Evolutionary conservation across 129 eudicot species (phyloP).

Genomic region (Centella asiatica): DNA sequence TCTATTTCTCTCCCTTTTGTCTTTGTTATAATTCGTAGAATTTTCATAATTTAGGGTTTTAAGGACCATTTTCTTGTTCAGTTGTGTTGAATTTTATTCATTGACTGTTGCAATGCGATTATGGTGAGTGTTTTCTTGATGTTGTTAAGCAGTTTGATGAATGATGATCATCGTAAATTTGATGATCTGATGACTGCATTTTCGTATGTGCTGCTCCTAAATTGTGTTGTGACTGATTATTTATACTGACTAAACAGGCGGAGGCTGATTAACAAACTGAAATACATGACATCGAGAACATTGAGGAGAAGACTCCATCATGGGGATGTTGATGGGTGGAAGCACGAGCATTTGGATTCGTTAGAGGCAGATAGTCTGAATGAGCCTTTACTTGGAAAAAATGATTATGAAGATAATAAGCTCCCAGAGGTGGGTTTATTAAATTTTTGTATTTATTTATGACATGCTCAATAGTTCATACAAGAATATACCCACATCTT

Average conservation of each 20-base stretch:
- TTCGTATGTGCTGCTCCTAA: no score
- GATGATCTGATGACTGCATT: no score
- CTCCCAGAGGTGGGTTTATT: slow-evolving; percentile 35
- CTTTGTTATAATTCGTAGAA: no score
- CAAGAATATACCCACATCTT: no score
- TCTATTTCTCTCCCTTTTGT: no score
- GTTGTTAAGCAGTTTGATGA: no score
- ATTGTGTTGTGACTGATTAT: background rate
- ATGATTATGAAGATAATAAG: slow-evolving; percentile 23
- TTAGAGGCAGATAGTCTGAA: slow-evolving; percentile 40
- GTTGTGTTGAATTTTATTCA: no score
- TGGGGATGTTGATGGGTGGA: slow-evolving; percentile 74
- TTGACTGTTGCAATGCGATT: no score
- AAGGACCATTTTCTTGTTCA: no score
- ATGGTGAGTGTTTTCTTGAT: no score
- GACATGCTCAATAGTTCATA: background rate
- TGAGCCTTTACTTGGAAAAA: slow-evolving; percentile 67
- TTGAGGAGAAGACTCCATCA: slow-evolving; percentile 84
- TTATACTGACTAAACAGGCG: background rate
- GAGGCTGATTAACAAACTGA: slow-evolving; percentile 1
- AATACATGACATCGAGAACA: slow-evolving; percentile 50
- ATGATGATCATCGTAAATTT: no score
- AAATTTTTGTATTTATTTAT: slow-evolving; percentile 3
- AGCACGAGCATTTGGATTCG: slow-evolving; percentile 40
- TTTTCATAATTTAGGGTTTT: no score